These are phyloP conservation scores for Euryodendron excelsum DNA, from an alignment of 148 eudicot genomes.

Conservation along the genomic window DNA sequence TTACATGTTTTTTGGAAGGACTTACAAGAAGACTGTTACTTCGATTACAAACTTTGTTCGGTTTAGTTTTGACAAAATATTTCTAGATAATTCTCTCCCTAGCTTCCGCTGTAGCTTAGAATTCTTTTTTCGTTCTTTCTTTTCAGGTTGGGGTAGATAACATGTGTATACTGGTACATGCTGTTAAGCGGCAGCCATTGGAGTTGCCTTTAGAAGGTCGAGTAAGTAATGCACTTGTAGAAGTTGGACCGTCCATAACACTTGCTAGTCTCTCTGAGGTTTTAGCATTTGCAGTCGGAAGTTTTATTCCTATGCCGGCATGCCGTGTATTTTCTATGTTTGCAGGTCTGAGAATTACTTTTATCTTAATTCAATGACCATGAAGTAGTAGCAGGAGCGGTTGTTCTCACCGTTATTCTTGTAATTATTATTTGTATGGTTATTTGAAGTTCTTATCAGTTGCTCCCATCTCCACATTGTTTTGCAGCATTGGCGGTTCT, in stretches of 20 bases:
- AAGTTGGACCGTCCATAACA: conserved; percentile 98
- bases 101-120: background rate
- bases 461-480: conserved; percentile 16
- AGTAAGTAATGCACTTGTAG: conserved; percentile 91
- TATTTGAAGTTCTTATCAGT: conserved; percentile 20
- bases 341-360: conserved; percentile 63
- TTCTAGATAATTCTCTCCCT: conserved; percentile 3
- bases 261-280: conserved; percentile 96
- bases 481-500: conserved; percentile 90
- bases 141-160: conserved; percentile 97
- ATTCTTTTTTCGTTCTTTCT: background rate
- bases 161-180: conserved; percentile 97
- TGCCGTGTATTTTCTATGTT: conserved; percentile 97
- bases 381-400: background rate
- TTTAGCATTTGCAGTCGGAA: conserved; percentile 97
- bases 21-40: background rate
- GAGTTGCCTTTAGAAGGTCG: conserved; percentile 84
- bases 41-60: background rate
- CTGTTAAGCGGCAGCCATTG: conserved; percentile 85
- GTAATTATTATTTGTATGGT: conserved; percentile 2
- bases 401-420: background rate
- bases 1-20: background rate
- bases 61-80: too few species aligned
- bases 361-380: conserved; percentile 10
- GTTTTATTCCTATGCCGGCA: conserved; percentile 98